Evolutionary conservation across 139 green algal genomes (phyloP).

Genomic region (Chlamydomonas schloesseri): DNA sequence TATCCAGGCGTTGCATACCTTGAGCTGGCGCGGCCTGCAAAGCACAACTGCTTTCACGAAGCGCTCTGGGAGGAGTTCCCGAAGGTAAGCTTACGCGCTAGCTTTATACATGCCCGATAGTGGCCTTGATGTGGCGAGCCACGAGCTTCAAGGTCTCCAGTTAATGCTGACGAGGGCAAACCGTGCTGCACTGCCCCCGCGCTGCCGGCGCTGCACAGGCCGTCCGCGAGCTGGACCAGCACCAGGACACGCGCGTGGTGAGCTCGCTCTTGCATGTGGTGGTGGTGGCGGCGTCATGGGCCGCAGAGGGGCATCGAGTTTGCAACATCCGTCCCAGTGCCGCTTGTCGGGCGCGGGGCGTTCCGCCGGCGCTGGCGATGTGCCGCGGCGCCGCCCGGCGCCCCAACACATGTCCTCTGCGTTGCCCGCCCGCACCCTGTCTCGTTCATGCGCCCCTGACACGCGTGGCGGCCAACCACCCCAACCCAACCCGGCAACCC

Average conservation of each 20-base stretch:
- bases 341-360: background rate
- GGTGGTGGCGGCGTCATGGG: background rate
- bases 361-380: background rate
- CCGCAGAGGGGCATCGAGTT: too few species aligned
- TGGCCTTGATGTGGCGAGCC: background rate
- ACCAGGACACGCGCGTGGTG: conserved; percentile 13
- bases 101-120: background rate
- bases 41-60: conserved; percentile 28
- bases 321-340: too few species aligned
- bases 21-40: conserved; percentile 2
- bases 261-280: background rate
- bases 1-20: background rate
- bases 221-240: background rate
- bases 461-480: too few species aligned
- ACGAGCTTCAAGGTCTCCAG: background rate
- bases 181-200: too few species aligned
- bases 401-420: too few species aligned
- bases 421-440: too few species aligned
- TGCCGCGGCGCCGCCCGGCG: too few species aligned
- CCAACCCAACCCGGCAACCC: too few species aligned
- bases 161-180: background rate
- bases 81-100: background rate
- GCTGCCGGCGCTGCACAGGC: background rate
- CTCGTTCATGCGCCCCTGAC: too few species aligned
- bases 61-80: conserved; percentile 33